Percentiles rank a stretch among this genome's conserved stretches.
These are phyloP conservation scores for Scleroderma citrinum DNA, from an alignment of 768 basidiomycete species.

Conservation along the genomic window DNA sequence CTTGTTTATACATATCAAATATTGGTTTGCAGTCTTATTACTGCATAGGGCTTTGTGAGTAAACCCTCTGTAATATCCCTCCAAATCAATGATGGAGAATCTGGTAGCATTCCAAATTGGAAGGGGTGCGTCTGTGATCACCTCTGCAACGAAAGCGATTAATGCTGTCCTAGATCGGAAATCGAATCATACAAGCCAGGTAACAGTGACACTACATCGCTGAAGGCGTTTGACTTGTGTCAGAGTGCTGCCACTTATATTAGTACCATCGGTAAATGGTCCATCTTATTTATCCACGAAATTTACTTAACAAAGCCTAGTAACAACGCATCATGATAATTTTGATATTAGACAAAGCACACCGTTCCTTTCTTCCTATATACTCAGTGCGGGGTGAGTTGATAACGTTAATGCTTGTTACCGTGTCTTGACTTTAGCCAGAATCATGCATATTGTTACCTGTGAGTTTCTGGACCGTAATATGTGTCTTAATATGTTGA, in stretches of 20 bases:
- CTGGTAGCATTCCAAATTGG: conserved; percentile 63
- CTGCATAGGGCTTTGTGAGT: conserved; percentile 78
- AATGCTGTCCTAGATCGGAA: conserved; percentile 32
- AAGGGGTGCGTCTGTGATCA: conserved; percentile 41
- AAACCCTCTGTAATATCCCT: neutral
- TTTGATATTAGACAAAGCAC: conserved; percentile 57
- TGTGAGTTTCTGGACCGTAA: conserved; percentile 35
- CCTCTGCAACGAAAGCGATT: neutral
- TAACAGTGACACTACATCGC: conserved; percentile 38
- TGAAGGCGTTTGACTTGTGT: conserved; percentile 70
- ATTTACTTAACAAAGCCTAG: conserved; percentile 23
- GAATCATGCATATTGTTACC: conserved; percentile 77
- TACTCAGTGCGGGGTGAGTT: conserved; percentile 67
- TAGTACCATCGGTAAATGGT: conserved; percentile 52
- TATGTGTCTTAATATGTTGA: conserved; percentile 9
- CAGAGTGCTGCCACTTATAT: conserved; percentile 70
- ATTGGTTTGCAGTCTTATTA: conserved; percentile 70
- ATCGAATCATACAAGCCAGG: conserved; percentile 35
- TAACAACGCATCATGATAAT: conserved; percentile 51
- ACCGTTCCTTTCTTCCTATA: conserved; percentile 62
- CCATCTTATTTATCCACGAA: neutral
- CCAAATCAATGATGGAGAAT: conserved; percentile 8
- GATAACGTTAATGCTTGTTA: neutral
- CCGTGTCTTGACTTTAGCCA: conserved; percentile 21
- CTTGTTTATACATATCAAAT: conserved; percentile 64